Base-by-base conservation (phyloP, 768 basidiomycete species). In the Suillus cothurnatus region DNA sequence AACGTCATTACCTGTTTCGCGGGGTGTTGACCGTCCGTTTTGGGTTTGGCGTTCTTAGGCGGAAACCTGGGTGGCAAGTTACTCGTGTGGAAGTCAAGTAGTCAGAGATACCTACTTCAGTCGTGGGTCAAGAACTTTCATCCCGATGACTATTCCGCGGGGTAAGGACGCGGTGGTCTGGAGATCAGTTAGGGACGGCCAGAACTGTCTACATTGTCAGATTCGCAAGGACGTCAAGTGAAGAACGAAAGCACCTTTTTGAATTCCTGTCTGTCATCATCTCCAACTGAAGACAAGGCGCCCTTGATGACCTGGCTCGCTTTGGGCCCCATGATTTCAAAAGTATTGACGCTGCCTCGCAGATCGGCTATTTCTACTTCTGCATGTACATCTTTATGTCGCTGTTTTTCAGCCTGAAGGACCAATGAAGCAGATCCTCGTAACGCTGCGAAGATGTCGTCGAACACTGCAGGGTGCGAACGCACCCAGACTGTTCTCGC, bases 321-420 rank as follows among this genome's bases (percentile, higher is more conserved):
- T 72, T 88, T 91, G 4, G 93, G 93, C 3, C 97, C 97, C 81
- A 92, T 91, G 39, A 98, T 85, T 74, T 99, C 96, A 70, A 97
- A 97, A 6, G 88, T 82, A 66, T 92, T 92, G 50, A 94, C 70
- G 58, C 88, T 85, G 2, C 86, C 87, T 63, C 90, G 80, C 57
- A 95, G 74, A 73, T 96, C 92, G 8, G 83, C 81, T 19, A 96
- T 81, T 68, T 93, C 88, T 12, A 95, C 76, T 26, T 82, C 79
- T 15, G 69, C 73, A 5, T 67, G 58, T 28, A 67, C 64, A 3
- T 69, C 67, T 14, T 70, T 67, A 31, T 73, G 61, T 15, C 66
- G 70, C 60, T 69, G 67, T 62, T 71, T 77, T 31, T 73, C 73
- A 21, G 72, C 72, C 34, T 84, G 81, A 14, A 91, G 73, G 3